Evolutionary conservation across 2,329 filamentous ascomycete genomes (phyloP), one percentile per base, ranked within the genome.

Genomic region (Epichloe bromicola): DNA sequence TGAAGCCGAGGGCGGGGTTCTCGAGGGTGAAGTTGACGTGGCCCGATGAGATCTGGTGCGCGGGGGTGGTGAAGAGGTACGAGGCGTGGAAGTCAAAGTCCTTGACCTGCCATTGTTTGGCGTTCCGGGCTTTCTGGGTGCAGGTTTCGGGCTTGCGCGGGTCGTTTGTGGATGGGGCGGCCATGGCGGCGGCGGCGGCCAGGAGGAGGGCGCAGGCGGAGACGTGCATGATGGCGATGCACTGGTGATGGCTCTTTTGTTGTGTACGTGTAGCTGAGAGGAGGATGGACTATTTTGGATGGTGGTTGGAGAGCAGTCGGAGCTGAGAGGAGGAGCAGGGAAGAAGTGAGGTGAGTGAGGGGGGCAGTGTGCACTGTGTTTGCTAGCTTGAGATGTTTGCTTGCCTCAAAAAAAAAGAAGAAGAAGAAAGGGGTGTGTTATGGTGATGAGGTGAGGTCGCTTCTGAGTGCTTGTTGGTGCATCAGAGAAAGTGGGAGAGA

Each of bases 41-140:
- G 46, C 74, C 75, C 61, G 62, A 68, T 2, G 68, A 68, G 60
- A 70, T 73, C 55, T 76, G 73, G 63, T 78, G 75, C 3, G 74
- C 65, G 0, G 75, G 74, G 2, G 72, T 77, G 15, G 66, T 67
- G 66, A 75, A 77, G 59, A 65, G 61, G 60, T 72, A 74, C 11
- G 64, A 68, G n/a, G 69, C 69, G 60, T 73, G 69, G 66, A 67
- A 78, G 60, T 71, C 67, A 53, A 79, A 74, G 60, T 64, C 59
- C 44, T 64, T 56, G 42, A 76, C 57, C 1, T 59, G 62, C 73
- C 74, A 78, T 8, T 54, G 43, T 7, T 34, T 45, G 46, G 61
- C 46, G 33, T 53, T 48, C 37, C 47, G 48, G 7, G 61, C 62
- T 44, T 51, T 50, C 7, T 48, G 10, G 6, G 56, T 57, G 56